A percentile compares a stretch with the other conserved stretches of the same genome.
Conservation (phyloP, 2,329 filamentous ascomycete species). For the Drechslera avenae region DNA sequence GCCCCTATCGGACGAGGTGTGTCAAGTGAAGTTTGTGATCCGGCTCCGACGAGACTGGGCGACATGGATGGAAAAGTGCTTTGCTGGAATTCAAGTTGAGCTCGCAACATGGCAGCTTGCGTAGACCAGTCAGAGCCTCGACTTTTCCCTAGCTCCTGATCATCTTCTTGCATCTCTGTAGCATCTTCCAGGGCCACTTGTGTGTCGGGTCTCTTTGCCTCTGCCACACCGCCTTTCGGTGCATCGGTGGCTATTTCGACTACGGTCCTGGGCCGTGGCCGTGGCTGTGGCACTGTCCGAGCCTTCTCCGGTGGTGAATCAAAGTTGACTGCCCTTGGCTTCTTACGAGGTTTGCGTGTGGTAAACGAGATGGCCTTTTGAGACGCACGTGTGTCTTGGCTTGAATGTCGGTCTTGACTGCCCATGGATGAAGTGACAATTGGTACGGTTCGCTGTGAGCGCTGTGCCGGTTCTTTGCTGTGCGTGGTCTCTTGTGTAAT, state of each 20-base stretch:
- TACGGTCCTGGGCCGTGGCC: neutral
- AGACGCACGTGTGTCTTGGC: slow-evolving; percentile 13
- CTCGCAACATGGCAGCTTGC: slow-evolving; percentile 44
- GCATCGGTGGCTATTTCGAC: neutral
- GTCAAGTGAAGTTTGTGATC: slow-evolving; percentile 22
- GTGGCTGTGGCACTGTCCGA: neutral
- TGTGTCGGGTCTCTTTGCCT: neutral
- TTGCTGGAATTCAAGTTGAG: slow-evolving; percentile 43
- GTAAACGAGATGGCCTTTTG: too few relatives aligned
- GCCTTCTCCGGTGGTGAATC: slow-evolving; percentile 28
- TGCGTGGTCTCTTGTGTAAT: neutral
- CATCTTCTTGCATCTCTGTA: neutral
- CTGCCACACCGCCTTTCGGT: neutral
- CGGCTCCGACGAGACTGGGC: slow-evolving; percentile 19
- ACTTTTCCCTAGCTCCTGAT: slow-evolving; percentile 7
- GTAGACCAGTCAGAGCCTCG: slow-evolving; percentile 41
- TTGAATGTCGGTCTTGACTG: slow-evolving; percentile 1
- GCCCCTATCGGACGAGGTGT: slow-evolving; percentile 20
- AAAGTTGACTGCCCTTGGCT: slow-evolving; percentile 31
- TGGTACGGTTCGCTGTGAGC: slow-evolving; percentile 9
- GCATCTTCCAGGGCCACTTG: neutral
- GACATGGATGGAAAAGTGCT: slow-evolving; percentile 28
- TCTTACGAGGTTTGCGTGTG: slow-evolving; percentile 13
- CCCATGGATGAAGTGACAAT: slow-evolving; percentile 7
- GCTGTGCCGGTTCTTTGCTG: slow-evolving; percentile 3